A percentile compares a stretch with the other conserved stretches of the same genome.
These are phyloP conservation scores for Trichoderma sp. DNA, from an alignment of 2,329 filamentous ascomycete species.

Conservation along the genomic window DNA sequence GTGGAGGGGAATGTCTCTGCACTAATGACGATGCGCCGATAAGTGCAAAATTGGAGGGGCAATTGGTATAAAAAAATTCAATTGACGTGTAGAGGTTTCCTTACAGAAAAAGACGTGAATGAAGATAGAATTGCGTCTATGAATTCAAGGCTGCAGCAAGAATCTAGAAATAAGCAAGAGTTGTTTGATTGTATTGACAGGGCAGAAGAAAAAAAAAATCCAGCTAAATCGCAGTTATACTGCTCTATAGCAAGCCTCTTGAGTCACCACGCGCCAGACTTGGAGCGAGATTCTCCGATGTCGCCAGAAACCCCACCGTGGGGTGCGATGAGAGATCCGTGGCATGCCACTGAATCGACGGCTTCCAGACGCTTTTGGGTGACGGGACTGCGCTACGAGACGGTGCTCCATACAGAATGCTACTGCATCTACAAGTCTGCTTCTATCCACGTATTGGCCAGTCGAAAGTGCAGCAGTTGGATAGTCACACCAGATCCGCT, in stretches of 20 bases:
- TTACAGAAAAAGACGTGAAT: background rate
- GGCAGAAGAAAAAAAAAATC: background rate
- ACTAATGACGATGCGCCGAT: background rate
- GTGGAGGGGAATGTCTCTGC: background rate
- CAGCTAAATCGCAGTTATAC: background rate
- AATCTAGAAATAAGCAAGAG: background rate
- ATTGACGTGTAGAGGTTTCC: background rate
- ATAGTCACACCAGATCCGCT: background rate
- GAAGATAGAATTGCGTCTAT: background rate
- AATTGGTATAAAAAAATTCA: background rate
- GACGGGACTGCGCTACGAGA: background rate
- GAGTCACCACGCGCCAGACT: constrained; percentile 8
- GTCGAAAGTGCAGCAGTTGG: background rate
- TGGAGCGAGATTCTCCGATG: constrained; percentile 14
- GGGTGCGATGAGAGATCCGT: constrained; percentile 12
- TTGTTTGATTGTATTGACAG: background rate
- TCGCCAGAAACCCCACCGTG: constrained; percentile 23
- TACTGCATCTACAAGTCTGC: background rate
- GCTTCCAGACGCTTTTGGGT: background rate
- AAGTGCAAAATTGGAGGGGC: background rate
- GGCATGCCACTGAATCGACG: background rate
- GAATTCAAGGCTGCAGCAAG: background rate
- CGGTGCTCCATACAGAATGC: constrained; percentile 5
- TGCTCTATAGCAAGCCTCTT: background rate
- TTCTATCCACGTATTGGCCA: background rate